A percentile compares a stretch with the other conserved stretches of the same genome.
Evolutionary conservation across 306 rosid species (phyloP).

Genomic region (Glycine soja): DNA sequence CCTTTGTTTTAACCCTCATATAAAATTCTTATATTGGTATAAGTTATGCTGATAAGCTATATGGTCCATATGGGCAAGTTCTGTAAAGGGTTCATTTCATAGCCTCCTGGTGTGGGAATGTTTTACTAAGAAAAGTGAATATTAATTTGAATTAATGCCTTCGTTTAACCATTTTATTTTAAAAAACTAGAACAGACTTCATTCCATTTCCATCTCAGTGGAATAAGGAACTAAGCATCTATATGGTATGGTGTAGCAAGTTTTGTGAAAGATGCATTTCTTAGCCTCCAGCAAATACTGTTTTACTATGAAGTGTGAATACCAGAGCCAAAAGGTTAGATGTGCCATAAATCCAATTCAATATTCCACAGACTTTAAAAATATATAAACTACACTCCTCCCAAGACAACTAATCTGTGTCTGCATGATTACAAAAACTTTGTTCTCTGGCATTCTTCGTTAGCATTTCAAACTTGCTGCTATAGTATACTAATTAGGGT

Average conservation of each 20-base stretch:
- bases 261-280: constrained; percentile 21
- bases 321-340: neutral
- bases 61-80: constrained; percentile 29
- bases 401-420: constrained; percentile 13
- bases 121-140: constrained; percentile 26
- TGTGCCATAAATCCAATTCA: constrained; percentile 13
- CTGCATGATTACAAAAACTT: neutral
- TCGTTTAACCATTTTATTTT: neutral
- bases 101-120: constrained; percentile 17
- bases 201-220: constrained; percentile 11
- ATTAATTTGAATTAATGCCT: neutral
- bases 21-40: neutral
- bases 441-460: constrained; percentile 22
- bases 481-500: constrained; percentile 23
- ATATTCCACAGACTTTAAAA: constrained; percentile 1
- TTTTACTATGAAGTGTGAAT: constrained; percentile 24
- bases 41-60: constrained; percentile 26
- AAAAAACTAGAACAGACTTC: constrained; percentile 11
- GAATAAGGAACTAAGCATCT: constrained; percentile 9
- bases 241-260: constrained; percentile 23
- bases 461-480: constrained; percentile 38
- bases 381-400: constrained; percentile 1
- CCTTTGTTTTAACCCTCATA: neutral
- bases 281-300: constrained; percentile 3
- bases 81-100: constrained; percentile 29